Evolutionary conservation across 345 rosid species (phyloP).

Genomic region (Geranium brycei): DNA sequence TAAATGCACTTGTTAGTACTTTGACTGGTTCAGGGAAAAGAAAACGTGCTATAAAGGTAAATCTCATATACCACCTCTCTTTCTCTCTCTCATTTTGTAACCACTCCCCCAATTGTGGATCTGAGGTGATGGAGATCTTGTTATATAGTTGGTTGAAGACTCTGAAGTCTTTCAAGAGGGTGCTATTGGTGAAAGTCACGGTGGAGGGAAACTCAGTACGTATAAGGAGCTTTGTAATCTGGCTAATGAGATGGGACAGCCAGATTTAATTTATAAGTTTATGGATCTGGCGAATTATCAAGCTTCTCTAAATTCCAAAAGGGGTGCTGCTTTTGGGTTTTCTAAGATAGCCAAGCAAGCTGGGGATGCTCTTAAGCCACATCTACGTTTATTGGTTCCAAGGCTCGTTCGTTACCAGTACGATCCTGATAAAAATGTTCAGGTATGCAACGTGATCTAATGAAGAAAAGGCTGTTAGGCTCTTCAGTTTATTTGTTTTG

Average conservation of each 20-base stretch:
- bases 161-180: conserved; percentile 95
- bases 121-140: conserved; percentile 8
- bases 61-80: neutral
- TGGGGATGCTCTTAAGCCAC: conserved; percentile 94
- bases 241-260: conserved; percentile 99
- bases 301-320: conserved; percentile 71
- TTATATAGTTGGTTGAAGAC: conserved; percentile 67
- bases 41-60: conserved; percentile 91
- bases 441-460: conserved; percentile 35
- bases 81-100: neutral
- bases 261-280: conserved; percentile 85
- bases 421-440: conserved; percentile 96
- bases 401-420: conserved; percentile 86
- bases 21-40: conserved; percentile 92
- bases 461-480: neutral
- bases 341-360: conserved; percentile 97
- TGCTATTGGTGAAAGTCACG: conserved; percentile 62
- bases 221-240: conserved; percentile 90
- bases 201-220: conserved; percentile 88
- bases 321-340: conserved; percentile 98
- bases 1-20: conserved; percentile 73
- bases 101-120: neutral
- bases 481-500: neutral
- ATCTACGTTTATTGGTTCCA: conserved; percentile 63
- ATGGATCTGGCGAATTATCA: conserved; percentile 98